phyloP scores from a whole-genome alignment of 495 filamentous ascomycete genomes.

The Melanomma pulvis-pyrius region DNA sequence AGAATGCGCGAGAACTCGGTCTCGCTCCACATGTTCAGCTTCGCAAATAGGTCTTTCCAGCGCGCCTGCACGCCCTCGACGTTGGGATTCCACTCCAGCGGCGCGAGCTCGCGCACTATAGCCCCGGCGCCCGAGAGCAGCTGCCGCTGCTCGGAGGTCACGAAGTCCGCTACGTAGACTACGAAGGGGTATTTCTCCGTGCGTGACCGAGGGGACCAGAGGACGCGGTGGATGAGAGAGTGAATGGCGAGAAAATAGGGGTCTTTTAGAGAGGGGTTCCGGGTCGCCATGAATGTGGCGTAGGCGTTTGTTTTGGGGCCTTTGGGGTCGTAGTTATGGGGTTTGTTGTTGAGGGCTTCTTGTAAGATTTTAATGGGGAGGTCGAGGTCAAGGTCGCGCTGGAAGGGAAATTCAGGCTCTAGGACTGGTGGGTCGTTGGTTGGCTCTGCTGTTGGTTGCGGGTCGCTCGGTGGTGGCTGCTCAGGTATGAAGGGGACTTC shows the following conservation, averaged over 20 bases:
- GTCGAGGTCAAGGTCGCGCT: constrained; percentile 8
- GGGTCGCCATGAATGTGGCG: constrained; percentile 20
- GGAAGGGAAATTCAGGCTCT: constrained; percentile 17
- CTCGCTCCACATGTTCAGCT: constrained; percentile 18
- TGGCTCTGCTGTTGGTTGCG: background rate
- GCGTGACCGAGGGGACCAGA: constrained; percentile 16
- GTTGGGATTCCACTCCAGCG: constrained; percentile 15
- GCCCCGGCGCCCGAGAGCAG: constrained; percentile 14
- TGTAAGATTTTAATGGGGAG: background rate
- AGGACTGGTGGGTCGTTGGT: background rate
- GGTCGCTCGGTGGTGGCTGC: background rate
- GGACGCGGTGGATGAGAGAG: constrained; percentile 16
- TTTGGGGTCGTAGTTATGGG: constrained; percentile 12
- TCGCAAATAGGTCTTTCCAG: constrained; percentile 22
- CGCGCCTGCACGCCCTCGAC: constrained; percentile 11
- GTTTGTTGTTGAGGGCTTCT: background rate
- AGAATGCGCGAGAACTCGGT: constrained; percentile 12
- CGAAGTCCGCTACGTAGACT: constrained; percentile 18
- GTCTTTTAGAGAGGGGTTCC: constrained; percentile 16
- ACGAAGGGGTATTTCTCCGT: constrained; percentile 12
- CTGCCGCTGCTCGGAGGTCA: constrained; percentile 12
- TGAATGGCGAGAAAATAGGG: constrained; percentile 18
- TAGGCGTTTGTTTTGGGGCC: constrained; percentile 9
- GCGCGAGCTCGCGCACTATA: constrained; percentile 11
- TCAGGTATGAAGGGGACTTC: background rate